A percentile compares a stretch with the other conserved stretches of the same genome.
phyloP scores from a whole-genome alignment of 257 asterid genomes.

The Lithospermum erythrorhizon region DNA sequence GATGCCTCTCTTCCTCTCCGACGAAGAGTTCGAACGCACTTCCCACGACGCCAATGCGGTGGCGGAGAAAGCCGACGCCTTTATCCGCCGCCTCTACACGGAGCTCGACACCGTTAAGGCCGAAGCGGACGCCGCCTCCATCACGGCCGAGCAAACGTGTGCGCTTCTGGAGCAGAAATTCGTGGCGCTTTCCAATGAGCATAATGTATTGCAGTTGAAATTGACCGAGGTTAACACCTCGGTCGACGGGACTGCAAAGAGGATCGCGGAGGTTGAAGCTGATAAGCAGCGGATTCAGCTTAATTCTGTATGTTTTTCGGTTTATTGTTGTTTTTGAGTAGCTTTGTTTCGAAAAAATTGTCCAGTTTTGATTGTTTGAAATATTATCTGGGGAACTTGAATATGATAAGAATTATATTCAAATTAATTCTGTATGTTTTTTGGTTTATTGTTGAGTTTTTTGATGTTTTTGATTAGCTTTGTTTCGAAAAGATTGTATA shows the following conservation, averaged over 20 bases:
- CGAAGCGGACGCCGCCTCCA: constrained; percentile 75
- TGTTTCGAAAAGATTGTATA: no score
- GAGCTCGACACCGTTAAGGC: constrained; percentile 75
- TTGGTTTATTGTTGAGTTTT: no score
- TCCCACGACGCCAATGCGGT: constrained; percentile 46
- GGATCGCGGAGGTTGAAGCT: no score
- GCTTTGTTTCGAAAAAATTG: no score
- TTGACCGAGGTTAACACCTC: constrained; percentile 33
- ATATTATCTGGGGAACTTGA: no score
- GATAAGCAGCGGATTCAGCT: constrained; percentile 49
- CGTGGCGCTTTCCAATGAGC: constrained; percentile 55
- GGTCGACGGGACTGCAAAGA: constrained; percentile 38
- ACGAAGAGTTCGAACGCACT: constrained; percentile 56
- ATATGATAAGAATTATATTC: no score
- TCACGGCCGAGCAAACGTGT: constrained; percentile 86
- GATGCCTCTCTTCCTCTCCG: constrained; percentile 82
- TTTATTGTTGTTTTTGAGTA: no score
- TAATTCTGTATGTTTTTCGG: constrained; percentile 38
- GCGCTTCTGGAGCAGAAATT: constrained; percentile 72
- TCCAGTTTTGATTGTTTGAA: not conserved
- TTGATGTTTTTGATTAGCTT: no score
- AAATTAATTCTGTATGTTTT: no score
- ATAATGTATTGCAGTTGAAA: constrained; percentile 42
- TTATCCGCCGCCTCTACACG: constrained; percentile 46
- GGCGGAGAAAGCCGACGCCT: constrained; percentile 80